A percentile compares a stretch with the other conserved stretches of the same genome.
Conservation (phyloP, 805 yeast genomes). For the Schwanniomyces yamadae region DNA sequence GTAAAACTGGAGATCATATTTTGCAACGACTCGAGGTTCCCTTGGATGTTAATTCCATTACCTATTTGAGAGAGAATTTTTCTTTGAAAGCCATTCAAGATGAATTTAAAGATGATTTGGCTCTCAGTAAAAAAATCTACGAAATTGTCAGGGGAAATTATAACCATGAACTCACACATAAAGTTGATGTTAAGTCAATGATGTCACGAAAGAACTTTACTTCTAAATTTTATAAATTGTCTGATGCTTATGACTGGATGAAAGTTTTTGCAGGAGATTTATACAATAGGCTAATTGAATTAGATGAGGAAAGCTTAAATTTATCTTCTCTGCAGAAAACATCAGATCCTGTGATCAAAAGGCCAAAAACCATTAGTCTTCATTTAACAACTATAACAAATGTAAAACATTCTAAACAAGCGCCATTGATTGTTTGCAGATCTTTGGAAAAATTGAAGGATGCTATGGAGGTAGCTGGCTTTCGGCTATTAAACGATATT, state of each 20-base stretch:
- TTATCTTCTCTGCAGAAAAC: slow-evolving; percentile 21
- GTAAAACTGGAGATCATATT: slow-evolving; percentile 71
- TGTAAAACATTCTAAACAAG: slow-evolving; percentile 39
- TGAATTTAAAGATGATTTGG: slow-evolving; percentile 38
- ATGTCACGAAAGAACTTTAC: slow-evolving; percentile 81
- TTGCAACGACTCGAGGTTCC: slow-evolving; percentile 52
- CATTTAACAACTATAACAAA: slow-evolving; percentile 26
- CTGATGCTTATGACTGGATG: slow-evolving; percentile 75
- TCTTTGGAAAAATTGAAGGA: slow-evolving; percentile 37
- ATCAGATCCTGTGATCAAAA: slow-evolving; percentile 24
- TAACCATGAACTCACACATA: slow-evolving; percentile 51
- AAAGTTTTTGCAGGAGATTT: slow-evolving; percentile 81
- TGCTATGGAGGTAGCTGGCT: slow-evolving; percentile 26
- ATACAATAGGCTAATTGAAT: slow-evolving; percentile 64
- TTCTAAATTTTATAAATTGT: slow-evolving; percentile 47
- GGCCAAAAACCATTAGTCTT: slow-evolving; percentile 58
- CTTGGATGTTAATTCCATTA: slow-evolving; percentile 40
- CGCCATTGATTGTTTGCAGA: slow-evolving; percentile 34
- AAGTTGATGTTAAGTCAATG: slow-evolving; percentile 79
- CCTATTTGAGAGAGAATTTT: slow-evolving; percentile 51
- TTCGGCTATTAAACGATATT: slow-evolving; percentile 43
- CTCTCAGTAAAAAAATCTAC: slow-evolving; percentile 55
- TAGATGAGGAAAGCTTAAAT: slow-evolving; percentile 61
- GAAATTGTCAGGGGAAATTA: slow-evolving; percentile 64
- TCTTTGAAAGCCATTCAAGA: slow-evolving; percentile 22